Conservation (phyloP, 2,329 filamentous ascomycete species). For the Penicillium sp. region DNA sequence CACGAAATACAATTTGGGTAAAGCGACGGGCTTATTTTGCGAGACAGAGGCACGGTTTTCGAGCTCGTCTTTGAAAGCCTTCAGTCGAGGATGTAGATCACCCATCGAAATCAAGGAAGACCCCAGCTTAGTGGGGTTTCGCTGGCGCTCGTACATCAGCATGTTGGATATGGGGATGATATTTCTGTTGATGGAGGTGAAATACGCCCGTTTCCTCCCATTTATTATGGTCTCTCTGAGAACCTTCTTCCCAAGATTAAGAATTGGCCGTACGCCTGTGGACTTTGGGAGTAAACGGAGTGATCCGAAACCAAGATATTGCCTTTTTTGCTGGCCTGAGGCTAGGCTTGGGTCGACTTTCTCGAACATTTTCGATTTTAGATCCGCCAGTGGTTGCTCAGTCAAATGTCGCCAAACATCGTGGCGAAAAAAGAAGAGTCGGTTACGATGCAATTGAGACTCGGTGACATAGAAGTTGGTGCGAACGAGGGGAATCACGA, state of each 20-base stretch:
- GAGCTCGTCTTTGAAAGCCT: conserved; percentile 62
- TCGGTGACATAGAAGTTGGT: conserved; percentile 95
- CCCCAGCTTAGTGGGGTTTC: conserved; percentile 67
- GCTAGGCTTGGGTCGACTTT: conserved; percentile 68
- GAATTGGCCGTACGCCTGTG: conserved; percentile 77
- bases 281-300: conserved; percentile 83
- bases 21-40: neutral
- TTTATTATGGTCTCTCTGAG: conserved; percentile 53
- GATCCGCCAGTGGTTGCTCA: conserved; percentile 68
- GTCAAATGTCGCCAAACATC: conserved; percentile 83
- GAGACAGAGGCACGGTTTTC: neutral
- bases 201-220: conserved; percentile 52
- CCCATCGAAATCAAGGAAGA: conserved; percentile 79
- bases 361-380: conserved; percentile 78
- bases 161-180: conserved; percentile 76
- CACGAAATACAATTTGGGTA: conserved; percentile 72
- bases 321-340: conserved; percentile 61
- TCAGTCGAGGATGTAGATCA: conserved; percentile 77
- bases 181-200: conserved; percentile 71
- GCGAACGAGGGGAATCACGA: conserved; percentile 83
- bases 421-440: conserved; percentile 91
- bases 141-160: conserved; percentile 73
- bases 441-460: conserved; percentile 76
- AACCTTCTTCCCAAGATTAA: conserved; percentile 75
- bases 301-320: conserved; percentile 75